Evolutionary conservation across 2,329 filamentous ascomycete species (phyloP), one percentile per base, ranked within the genome.

Genomic region (Ascochyta fabae): DNA sequence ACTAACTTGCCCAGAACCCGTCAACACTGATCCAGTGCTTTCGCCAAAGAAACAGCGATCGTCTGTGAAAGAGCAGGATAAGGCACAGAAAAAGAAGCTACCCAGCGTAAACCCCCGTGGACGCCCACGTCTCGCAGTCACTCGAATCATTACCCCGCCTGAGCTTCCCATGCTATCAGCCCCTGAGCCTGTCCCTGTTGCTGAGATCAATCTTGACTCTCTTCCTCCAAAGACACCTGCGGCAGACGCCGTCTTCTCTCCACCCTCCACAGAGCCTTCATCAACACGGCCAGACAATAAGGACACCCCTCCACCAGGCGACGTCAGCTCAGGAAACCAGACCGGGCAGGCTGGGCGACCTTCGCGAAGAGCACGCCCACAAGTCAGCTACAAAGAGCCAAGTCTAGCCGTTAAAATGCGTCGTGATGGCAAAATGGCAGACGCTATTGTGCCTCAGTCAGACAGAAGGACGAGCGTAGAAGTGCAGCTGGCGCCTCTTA

Each of bases 321-420:
- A 79, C 42, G 66, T 80, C 0, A 70, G 57, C 51, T 71, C 70
- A 26, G 61, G 66, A 23, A 74, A 77, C 45, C 68, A 70, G 39
- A 67, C 54, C 15, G 70, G 67, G 22, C 69, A 70, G 34, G 68
- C 66, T 16, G 72, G 66, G 22, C 69, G 80, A 31, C 77, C 79
- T 10, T 78, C 76, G 3, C 73, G 80, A 51, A 74, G 80, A 55
- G 78, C 78, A 13, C 73, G 80, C 23, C 69, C 77, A 16, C 74
- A 77, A 31, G 79, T 81, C 44, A 81, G 77, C 66, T 82, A 82
- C 56, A 79, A 80, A 12, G 80, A 82, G 58, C 80, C 80, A 1
- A 80, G 74, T 44, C 67, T 82, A 15, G 72, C 73, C 41, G 77
- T 74, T 15, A 83, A 83, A 62, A 82, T 83, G 79, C 73, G 80